Evolutionary conservation across 1,284 basidiomycete species (phyloP).

Genomic region (Boletus albobrunnescens): DNA sequence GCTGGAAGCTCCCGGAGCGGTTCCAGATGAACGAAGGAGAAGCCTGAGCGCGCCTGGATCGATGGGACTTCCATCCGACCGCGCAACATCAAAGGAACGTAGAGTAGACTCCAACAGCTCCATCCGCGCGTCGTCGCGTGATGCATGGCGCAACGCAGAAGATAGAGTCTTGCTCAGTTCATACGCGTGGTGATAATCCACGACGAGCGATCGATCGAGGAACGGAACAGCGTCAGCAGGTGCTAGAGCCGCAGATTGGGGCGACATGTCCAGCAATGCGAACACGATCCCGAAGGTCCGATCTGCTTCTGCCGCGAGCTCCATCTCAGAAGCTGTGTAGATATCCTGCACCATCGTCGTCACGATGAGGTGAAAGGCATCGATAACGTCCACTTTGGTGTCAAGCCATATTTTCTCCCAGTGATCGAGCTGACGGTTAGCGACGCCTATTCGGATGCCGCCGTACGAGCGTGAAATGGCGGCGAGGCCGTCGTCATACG

Average conservation of each 20-base stretch:
- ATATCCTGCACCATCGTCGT: conserved; percentile 48
- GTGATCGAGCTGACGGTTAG: conserved; percentile 44
- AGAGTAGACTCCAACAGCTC: conserved; percentile 54
- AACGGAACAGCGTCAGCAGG: conserved; percentile 46
- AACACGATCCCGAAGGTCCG: conserved; percentile 55
- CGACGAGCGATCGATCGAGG: conserved; percentile 59
- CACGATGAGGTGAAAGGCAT: conserved; percentile 60
- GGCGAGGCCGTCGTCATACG: conserved; percentile 55
- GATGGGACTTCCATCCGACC: conserved; percentile 22
- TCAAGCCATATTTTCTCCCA: conserved; percentile 68
- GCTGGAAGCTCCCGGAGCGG: conserved; percentile 29
- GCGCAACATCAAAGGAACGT: conserved; percentile 34
- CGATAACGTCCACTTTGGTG: conserved; percentile 67
- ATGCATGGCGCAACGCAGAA: conserved; percentile 40
- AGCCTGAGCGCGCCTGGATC: conserved; percentile 57
- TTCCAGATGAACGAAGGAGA: conserved; percentile 56
- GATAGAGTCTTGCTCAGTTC: conserved; percentile 49
- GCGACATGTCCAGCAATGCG: conserved; percentile 47
- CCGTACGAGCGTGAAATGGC: conserved; percentile 58
- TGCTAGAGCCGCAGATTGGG: conserved; percentile 13
- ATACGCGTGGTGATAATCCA: conserved; percentile 68
- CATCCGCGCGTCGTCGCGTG: conserved; percentile 53
- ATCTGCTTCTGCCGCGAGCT: conserved; percentile 47
- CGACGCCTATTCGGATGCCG: conserved; percentile 37
- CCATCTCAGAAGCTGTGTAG: conserved; percentile 37